A percentile compares a stretch with the other conserved stretches of the same genome.
Conservation (phyloP, 2,329 filamentous ascomycete genomes). For the Stagonosporopsis rhizophila region DNA sequence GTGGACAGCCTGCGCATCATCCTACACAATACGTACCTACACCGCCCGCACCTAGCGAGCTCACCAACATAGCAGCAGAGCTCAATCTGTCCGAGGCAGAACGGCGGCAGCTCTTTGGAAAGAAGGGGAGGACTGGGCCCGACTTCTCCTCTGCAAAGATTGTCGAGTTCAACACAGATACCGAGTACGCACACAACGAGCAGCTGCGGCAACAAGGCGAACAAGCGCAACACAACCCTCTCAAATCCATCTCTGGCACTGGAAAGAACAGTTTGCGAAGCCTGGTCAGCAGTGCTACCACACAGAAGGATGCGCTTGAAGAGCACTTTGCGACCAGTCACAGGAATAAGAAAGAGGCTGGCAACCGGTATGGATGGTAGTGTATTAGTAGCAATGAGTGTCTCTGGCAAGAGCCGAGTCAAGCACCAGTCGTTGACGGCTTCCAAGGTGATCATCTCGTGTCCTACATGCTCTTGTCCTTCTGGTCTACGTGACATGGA, state of each 20-base stretch:
- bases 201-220: slow-evolving; percentile 73
- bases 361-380: slow-evolving; percentile 83
- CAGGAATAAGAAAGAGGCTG: slow-evolving; percentile 81
- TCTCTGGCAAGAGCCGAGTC: neutral
- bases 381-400: neutral
- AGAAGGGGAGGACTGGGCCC: slow-evolving; percentile 58
- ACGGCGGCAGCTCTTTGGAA: slow-evolving; percentile 84
- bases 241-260: slow-evolving; percentile 76
- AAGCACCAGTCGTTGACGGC: neutral
- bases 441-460: neutral
- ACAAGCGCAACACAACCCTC: slow-evolving; percentile 76
- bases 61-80: slow-evolving; percentile 75
- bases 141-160: slow-evolving; percentile 67
- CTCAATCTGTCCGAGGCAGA: slow-evolving; percentile 80
- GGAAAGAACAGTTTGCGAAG: slow-evolving; percentile 91
- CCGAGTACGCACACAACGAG: slow-evolving; percentile 87
- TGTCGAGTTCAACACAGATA: slow-evolving; percentile 86
- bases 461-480: neutral
- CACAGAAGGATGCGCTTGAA: slow-evolving; percentile 85
- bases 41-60: slow-evolving; percentile 56
- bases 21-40: slow-evolving; percentile 19
- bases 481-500: neutral
- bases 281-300: slow-evolving; percentile 81
- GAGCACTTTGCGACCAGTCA: slow-evolving; percentile 87
- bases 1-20: slow-evolving; percentile 12